These are phyloP conservation scores for Inonotus obliquus DNA, from an alignment of 1,284 basidiomycete species.

Conservation along the genomic window DNA sequence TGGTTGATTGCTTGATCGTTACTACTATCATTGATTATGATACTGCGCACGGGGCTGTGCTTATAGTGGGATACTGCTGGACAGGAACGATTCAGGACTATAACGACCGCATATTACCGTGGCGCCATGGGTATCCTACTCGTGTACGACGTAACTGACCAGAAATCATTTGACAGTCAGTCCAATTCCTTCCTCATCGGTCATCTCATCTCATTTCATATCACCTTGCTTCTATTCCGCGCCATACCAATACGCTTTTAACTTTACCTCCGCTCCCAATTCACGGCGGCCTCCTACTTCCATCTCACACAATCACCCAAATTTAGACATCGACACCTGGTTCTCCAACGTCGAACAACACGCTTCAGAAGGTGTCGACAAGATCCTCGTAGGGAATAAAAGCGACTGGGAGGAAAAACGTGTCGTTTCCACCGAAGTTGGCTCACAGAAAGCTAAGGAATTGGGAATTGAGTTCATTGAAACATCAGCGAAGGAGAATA, in stretches of 20 bases:
- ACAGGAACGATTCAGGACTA: slow-evolving; percentile 98
- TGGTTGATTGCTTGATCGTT: background rate
- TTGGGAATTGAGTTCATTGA: slow-evolving; percentile 96
- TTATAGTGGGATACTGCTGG: slow-evolving; percentile 97
- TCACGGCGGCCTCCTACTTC: too few relatives aligned
- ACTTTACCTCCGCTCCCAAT: too few relatives aligned
- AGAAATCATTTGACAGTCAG: slow-evolving; percentile 96
- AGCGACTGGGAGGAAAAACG: slow-evolving; percentile 98
- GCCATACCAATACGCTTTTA: too few relatives aligned
- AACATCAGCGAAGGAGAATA: slow-evolving; percentile 96
- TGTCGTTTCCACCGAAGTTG: slow-evolving; percentile 84
- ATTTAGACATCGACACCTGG: slow-evolving; percentile 95
- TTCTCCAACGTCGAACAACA: slow-evolving; percentile 98
- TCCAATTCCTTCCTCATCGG: slow-evolving; percentile 13
- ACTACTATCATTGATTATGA: background rate
- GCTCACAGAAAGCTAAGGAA: slow-evolving; percentile 78
- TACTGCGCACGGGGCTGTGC: slow-evolving; percentile 4
- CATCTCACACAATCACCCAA: background rate
- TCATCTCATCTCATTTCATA: background rate
- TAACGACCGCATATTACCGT: slow-evolving; percentile 99
- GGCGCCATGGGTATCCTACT: slow-evolving; percentile 99
- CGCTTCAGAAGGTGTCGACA: slow-evolving; percentile 97
- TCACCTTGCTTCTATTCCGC: too few relatives aligned
- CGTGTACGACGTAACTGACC: slow-evolving; percentile 98
- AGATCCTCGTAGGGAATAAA: slow-evolving; percentile 99